A percentile compares a stretch with the other conserved stretches of the same genome.
Conservation (phyloP, 805 yeast species). For the Metschnikowia baotianmanensis region DNA sequence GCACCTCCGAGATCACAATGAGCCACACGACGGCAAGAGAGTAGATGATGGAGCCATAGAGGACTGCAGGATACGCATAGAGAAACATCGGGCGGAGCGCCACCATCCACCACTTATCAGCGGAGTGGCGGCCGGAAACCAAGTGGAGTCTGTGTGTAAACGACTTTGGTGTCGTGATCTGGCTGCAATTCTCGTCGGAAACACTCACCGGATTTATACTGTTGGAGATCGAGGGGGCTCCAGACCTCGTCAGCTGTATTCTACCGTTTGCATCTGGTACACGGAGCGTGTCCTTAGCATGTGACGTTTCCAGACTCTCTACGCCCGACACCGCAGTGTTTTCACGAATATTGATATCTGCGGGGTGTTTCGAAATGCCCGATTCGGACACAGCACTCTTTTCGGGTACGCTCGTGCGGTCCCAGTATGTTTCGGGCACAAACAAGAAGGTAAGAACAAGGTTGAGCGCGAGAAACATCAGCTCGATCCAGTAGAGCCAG, state of each 20-base stretch:
- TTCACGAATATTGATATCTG: neutral
- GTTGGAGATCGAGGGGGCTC: neutral
- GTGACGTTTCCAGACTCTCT: neutral
- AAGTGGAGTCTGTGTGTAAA: constrained; percentile 37
- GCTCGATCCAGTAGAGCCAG: constrained; percentile 61
- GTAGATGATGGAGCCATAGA: constrained; percentile 51
- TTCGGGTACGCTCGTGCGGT: constrained; percentile 45
- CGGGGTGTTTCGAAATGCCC: neutral
- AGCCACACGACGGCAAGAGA: constrained; percentile 63
- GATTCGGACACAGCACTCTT: neutral
- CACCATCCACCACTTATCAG: constrained; percentile 54
- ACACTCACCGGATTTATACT: neutral
- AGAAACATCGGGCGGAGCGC: constrained; percentile 54
- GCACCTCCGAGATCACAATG: constrained; percentile 56
- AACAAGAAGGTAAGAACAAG: constrained; percentile 47
- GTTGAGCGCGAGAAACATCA: constrained; percentile 50
- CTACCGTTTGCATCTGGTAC: neutral
- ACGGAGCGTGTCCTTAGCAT: neutral
- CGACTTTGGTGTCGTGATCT: constrained; percentile 15
- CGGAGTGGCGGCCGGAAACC: constrained; percentile 48
- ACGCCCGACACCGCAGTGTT: no score
- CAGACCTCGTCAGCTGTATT: neutral
- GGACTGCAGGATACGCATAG: constrained; percentile 48
- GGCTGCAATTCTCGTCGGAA: neutral
- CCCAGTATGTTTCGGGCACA: constrained; percentile 68